Evolutionary conservation across 805 yeast genomes (phyloP).

Genomic region (Blastobotrys chiropterorum): DNA sequence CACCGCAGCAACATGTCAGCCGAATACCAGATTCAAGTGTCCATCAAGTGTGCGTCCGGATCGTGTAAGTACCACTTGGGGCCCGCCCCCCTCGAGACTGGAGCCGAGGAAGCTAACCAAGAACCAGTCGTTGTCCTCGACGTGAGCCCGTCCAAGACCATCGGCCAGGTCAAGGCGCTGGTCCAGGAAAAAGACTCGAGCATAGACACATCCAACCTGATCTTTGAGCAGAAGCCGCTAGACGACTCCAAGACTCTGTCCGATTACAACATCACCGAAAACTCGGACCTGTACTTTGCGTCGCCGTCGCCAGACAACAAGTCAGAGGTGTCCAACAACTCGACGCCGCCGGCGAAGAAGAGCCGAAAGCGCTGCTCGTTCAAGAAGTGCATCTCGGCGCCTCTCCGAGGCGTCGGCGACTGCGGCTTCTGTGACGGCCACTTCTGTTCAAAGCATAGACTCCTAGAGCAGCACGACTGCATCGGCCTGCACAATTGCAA

Average conservation of each 20-base stretch:
- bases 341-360: conserved; percentile 23
- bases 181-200: conserved; percentile 25
- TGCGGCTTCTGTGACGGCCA: conserved; percentile 80
- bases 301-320: conserved; percentile 12
- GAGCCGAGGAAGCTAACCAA: too few relatives aligned
- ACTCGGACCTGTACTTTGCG: conserved; percentile 26
- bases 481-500: conserved; percentile 72
- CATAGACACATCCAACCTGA: conserved; percentile 25
- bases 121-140: conserved; percentile 7
- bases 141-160: conserved; percentile 25
- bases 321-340: conserved; percentile 18
- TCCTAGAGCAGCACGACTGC: conserved; percentile 80
- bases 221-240: conserved; percentile 24
- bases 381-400: conserved; percentile 54
- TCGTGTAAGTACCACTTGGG: conserved; percentile 6
- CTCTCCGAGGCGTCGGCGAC: conserved; percentile 65
- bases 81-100: too few relatives aligned
- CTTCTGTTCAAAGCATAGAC: conserved; percentile 80
- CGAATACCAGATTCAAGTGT: conserved; percentile 2
- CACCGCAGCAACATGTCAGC: not conserved
- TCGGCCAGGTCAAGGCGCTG: conserved; percentile 29
- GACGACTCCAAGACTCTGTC: conserved; percentile 28
- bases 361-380: conserved; percentile 45
- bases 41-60: conserved; percentile 7
- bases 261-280: conserved; percentile 23